Evolutionary conservation across 1,284 basidiomycete genomes (phyloP).

Genomic region (Pseudozyma sp.): DNA sequence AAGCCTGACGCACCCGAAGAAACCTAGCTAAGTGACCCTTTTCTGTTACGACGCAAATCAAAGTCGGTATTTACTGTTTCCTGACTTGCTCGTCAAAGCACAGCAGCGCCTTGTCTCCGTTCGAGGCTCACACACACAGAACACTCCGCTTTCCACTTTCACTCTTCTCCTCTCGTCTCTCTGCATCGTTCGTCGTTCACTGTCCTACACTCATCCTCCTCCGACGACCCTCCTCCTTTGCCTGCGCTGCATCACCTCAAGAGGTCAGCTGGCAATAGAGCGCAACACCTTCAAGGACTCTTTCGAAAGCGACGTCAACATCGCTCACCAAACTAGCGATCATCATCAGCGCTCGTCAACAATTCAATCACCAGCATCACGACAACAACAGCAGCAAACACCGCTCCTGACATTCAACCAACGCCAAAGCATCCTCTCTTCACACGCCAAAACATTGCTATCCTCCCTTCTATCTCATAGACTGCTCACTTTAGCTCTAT

Average conservation of each 20-base stretch:
- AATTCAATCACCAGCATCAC: background rate
- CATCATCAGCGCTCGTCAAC: background rate
- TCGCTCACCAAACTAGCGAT: background rate
- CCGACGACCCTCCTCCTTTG: background rate
- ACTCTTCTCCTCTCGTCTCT: background rate
- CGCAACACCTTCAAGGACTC: background rate
- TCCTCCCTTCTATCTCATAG: too few relatives aligned
- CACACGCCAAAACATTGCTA: background rate
- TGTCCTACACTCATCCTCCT: conserved; percentile 4
- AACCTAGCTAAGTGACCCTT: background rate
- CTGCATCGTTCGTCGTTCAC: background rate
- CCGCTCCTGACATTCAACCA: too few relatives aligned
- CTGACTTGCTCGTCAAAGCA: background rate
- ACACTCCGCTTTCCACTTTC: background rate
- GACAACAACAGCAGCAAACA: background rate
- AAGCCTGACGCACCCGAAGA: background rate
- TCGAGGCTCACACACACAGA: conserved; percentile 3
- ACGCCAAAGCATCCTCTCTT: background rate
- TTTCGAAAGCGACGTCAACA: background rate
- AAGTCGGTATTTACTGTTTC: background rate
- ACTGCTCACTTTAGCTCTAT: background rate
- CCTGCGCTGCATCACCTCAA: background rate
- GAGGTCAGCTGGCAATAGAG: background rate
- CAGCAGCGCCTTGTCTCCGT: background rate
- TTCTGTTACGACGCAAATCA: background rate